Conservation (phyloP, 2,329 filamentous ascomycete species). For the Gnomoniopsis sp. region DNA sequence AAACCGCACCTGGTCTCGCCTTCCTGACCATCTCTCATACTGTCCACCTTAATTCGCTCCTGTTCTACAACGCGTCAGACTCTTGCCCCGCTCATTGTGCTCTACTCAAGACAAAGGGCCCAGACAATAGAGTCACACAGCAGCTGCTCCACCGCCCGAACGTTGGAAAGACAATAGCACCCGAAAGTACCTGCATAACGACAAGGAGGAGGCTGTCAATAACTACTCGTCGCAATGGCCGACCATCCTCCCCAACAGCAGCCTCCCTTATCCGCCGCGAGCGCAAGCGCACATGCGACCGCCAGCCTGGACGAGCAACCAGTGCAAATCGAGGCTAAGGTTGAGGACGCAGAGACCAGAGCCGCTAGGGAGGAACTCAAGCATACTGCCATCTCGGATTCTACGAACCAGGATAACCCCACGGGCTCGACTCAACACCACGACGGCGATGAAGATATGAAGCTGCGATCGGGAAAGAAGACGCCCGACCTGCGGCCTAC, state of each 20-base stretch:
- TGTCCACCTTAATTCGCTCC: not conserved
- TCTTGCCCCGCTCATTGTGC: not conserved
- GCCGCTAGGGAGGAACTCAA: conserved; percentile 62
- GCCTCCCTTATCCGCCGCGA: conserved; percentile 1
- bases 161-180: not conserved
- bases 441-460: conserved; percentile 22
- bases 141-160: not conserved
- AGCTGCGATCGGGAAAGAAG: conserved; percentile 19
- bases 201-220: not conserved
- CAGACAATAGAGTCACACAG: not conserved
- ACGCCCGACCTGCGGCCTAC: conserved; percentile 30
- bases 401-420: conserved; percentile 27
- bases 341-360: conserved; percentile 62
- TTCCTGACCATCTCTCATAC: not conserved
- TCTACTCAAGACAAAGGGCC: not conserved
- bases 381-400: conserved; percentile 60
- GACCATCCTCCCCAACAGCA: conserved; percentile 6
- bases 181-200: not conserved
- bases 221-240: not conserved
- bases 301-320: conserved; percentile 20
- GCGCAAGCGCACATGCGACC: conserved; percentile 27
- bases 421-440: conserved; percentile 20
- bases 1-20: not conserved
- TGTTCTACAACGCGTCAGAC: not conserved
- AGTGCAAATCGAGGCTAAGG: conserved; percentile 32